Conservation (phyloP, 805 yeast genomes). For the Barnettozyma wickerhamii region DNA sequence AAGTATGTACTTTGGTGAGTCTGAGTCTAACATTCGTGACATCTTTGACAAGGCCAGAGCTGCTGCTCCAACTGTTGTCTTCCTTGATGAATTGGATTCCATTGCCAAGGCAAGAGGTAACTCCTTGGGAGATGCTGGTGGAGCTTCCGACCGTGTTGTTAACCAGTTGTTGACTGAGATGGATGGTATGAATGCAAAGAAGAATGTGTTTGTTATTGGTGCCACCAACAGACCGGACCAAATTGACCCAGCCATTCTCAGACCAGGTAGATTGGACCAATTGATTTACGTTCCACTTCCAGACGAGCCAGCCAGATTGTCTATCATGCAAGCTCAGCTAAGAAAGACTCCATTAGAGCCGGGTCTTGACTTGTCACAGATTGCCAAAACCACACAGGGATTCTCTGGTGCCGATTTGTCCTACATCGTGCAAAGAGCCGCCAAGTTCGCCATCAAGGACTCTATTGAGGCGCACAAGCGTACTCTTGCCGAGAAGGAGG, state of each 20-base stretch:
- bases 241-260: conserved; percentile 95
- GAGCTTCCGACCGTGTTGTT: conserved; percentile 94
- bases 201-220: conserved; percentile 98
- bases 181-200: conserved; percentile 99
- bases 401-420: conserved; percentile 99
- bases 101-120: conserved; percentile 98
- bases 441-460: conserved; percentile 97
- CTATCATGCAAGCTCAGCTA: conserved; percentile 91
- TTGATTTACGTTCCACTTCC: conserved; percentile 98
- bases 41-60: conserved; percentile 98
- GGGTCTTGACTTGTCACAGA: conserved; percentile 81
- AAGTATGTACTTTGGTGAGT: conserved; percentile 99
- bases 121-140: conserved; percentile 88
- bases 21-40: conserved; percentile 95
- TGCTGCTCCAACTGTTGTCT: conserved; percentile 99
- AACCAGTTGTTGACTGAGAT: conserved; percentile 94
- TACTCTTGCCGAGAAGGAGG: conserved; percentile 41
- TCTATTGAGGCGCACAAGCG: conserved; percentile 79
- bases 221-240: conserved; percentile 99
- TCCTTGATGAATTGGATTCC: conserved; percentile 96
- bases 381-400: conserved; percentile 93
- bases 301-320: conserved; percentile 89
- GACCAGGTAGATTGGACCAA: conserved; percentile 99
- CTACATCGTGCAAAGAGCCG: conserved; percentile 97
- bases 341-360: conserved; percentile 99